Evolutionary conservation across 257 asterid genomes (phyloP), one percentile per base, ranked within the genome.

Genomic region (Anisodus acutangulus): DNA sequence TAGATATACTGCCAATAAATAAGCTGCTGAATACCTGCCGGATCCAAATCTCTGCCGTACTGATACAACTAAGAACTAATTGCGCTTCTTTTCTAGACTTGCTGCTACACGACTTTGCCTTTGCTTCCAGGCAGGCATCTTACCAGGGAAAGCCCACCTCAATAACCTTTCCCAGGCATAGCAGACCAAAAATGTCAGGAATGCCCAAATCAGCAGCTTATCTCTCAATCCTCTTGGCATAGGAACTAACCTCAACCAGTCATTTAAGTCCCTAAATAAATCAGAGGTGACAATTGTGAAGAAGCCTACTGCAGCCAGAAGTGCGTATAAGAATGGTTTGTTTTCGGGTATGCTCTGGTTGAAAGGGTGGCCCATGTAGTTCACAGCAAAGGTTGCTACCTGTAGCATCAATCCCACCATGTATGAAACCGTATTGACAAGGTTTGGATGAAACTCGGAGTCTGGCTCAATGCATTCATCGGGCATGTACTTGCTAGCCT

Each of bases 341-440:
- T 94, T 96, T 79, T 96, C 97, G 0, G 95, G 87, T 71, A 96
- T 94, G 88, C 99, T 94, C 92, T 96, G 97, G 31, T 96, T 96
- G 90, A 96, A 96, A 79, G 98, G 99, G 84, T 95, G 99, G 11
- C 99, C 99, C 97, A 96, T 96, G 80, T 96, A 96, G 92, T 96
- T 96, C 86, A 96, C 99, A 12, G 99, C 98, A 86, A 96, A 96
- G 8, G 99, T 96, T 54, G 99, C 99, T 31, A 96, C 99, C 87
- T 96, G 99, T 35, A 96, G 93, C 98, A 96, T 96, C 97, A 96
- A 82, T 43, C 97, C 92, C 66, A 94, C 99, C 99, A 96, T 96
- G 91, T 96, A 96, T 0, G 99, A 96, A 76, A 96, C 99, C 0
- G 99, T 96, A 26, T 96, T 96, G 87, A 96, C 99, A 3, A 96